Percentiles rank a stretch among this genome's conserved stretches.
Conservation (phyloP, 257 asterid species). For the Nicotiana undulata region DNA sequence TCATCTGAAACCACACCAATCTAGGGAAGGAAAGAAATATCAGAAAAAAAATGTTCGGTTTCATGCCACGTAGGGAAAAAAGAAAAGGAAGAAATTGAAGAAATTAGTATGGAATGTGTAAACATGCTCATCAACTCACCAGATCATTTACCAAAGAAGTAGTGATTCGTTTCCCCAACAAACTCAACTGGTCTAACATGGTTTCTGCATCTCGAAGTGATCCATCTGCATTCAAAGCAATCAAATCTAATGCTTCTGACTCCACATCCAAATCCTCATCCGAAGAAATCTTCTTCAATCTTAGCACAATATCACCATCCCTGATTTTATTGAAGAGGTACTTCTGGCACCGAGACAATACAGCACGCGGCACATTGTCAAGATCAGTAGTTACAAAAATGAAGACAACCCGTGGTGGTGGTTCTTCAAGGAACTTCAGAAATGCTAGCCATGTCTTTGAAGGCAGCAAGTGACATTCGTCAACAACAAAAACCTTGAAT, state of each 20-base stretch:
- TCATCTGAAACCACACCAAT: slow-evolving; percentile 98
- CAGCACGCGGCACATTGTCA: slow-evolving; percentile 73
- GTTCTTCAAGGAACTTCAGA: slow-evolving; percentile 75
- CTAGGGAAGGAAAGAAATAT: slow-evolving; percentile 29
- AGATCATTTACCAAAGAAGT: slow-evolving; percentile 87
- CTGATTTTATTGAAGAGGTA: slow-evolving; percentile 72
- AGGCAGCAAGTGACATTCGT: slow-evolving; percentile 87
- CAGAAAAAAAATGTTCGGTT: background rate
- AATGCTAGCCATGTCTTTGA: slow-evolving; percentile 80
- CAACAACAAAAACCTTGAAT: slow-evolving; percentile 63
- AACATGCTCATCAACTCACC: slow-evolving; percentile 44
- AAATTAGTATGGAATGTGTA: background rate
- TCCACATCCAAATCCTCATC: slow-evolving; percentile 75
- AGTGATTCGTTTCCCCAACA: slow-evolving; percentile 80
- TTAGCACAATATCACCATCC: slow-evolving; percentile 57
- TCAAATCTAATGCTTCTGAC: slow-evolving; percentile 71
- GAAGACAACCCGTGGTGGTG: slow-evolving; percentile 58
- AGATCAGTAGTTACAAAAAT: slow-evolving; percentile 65
- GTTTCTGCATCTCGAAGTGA: slow-evolving; percentile 95
- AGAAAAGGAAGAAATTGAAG: background rate
- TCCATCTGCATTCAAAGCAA: slow-evolving; percentile 90
- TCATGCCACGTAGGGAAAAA: background rate
- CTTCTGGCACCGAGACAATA: slow-evolving; percentile 85
- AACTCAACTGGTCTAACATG: slow-evolving; percentile 88
- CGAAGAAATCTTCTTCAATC: slow-evolving; percentile 58